A percentile compares a stretch with the other conserved stretches of the same genome.
phyloP scores from a whole-genome alignment of 2,329 filamentous ascomycete genomes.

The Penicillium nordicum region DNA sequence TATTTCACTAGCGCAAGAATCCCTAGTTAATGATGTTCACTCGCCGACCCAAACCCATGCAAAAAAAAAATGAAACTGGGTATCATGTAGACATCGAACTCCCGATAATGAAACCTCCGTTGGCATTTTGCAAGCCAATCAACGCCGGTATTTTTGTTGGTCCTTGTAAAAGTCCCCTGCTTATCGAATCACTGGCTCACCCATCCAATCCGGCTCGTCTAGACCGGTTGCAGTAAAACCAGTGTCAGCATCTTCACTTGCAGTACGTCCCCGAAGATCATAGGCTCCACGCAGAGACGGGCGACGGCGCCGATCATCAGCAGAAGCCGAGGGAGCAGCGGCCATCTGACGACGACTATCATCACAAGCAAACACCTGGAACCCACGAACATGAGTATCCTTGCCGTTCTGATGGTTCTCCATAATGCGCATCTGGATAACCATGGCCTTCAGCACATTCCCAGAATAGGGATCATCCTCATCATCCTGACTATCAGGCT shows the following conservation, averaged over 20 bases:
- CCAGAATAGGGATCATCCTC: constrained; percentile 51
- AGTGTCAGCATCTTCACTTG: constrained; percentile 26
- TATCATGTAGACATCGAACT: constrained; percentile 21
- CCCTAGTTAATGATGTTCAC: not conserved
- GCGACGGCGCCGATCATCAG: constrained; percentile 29
- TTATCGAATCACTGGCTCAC: constrained; percentile 47
- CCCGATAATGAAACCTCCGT: constrained; percentile 5
- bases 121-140: constrained; percentile 2
- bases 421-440: constrained; percentile 83
- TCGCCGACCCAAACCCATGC: not conserved
- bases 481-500: constrained; percentile 27
- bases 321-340: constrained; percentile 34
- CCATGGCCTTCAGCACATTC: constrained; percentile 78
- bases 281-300: constrained; percentile 28
- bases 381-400: constrained; percentile 90
- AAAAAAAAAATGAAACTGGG: constrained; percentile 13
- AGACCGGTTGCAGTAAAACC: constrained; percentile 29
- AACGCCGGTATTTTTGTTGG: constrained; percentile 1
- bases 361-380: constrained; percentile 72
- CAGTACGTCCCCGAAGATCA: constrained; percentile 21
- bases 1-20: not conserved
- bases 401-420: constrained; percentile 99
- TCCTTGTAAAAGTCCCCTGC: not conserved
- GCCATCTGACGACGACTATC: constrained; percentile 34
- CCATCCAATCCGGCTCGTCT: constrained; percentile 50